Evolutionary conservation across 495 filamentous ascomycete species (phyloP).

Genomic region (Hyaloscypha bicolor): DNA sequence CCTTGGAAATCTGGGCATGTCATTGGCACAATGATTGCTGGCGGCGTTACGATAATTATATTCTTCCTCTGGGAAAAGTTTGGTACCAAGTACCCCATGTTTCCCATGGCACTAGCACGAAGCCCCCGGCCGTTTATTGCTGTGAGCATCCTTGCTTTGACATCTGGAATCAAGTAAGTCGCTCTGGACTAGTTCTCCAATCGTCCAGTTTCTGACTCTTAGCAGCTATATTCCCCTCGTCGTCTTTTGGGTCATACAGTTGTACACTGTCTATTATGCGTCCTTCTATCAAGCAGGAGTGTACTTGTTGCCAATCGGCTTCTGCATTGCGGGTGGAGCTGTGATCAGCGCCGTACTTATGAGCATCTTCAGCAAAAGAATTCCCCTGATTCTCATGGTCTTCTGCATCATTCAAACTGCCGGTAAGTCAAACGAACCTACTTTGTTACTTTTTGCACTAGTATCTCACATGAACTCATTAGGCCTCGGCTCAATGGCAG

Average conservation of each 20-base stretch:
- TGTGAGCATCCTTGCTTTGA: not conserved
- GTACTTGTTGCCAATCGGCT: not conserved
- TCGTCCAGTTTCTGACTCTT: not conserved
- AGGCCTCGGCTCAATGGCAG: conserved; percentile 8
- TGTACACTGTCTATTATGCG: conserved; percentile 2
- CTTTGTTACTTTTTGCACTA: not conserved
- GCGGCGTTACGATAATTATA: conserved; percentile 37
- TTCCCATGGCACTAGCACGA: not conserved
- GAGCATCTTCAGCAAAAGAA: not conserved
- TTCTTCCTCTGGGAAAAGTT: conserved; percentile 42
- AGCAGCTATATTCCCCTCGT: not conserved
- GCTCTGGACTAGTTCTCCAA: not conserved
- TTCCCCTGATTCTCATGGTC: not conserved
- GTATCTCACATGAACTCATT: not conserved
- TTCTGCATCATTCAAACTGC: not conserved
- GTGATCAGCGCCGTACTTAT: conserved; percentile 2
- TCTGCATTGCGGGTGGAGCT: conserved; percentile 7
- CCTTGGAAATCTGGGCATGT: conserved; percentile 45
- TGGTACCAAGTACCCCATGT: conserved; percentile 2
- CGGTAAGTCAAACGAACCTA: not conserved
- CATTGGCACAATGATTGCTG: conserved; percentile 43
- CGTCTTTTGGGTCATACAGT: conserved; percentile 4
- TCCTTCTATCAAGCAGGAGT: not conserved
- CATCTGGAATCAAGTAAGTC: conserved; percentile 4
- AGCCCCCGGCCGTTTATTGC: not conserved